These are phyloP conservation scores for Carex pumila DNA, from an alignment of 176 grass and related monocot genomes.

Conservation along the genomic window DNA sequence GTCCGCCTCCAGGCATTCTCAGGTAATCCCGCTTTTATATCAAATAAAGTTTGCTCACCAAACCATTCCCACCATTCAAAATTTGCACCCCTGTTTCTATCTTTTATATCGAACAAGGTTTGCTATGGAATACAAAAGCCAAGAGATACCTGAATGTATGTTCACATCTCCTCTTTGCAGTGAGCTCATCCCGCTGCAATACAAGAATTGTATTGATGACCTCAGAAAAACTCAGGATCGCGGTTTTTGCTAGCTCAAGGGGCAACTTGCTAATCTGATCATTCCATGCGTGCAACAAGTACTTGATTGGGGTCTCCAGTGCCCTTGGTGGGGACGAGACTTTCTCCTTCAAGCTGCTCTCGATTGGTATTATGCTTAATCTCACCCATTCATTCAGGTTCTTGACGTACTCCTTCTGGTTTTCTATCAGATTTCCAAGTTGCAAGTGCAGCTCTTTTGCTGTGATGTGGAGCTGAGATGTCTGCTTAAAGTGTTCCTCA, in stretches of 20 bases:
- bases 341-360: constrained; percentile 81
- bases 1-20: not conserved
- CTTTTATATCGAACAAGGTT: not conserved
- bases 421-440: constrained; percentile 55
- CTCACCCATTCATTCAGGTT: constrained; percentile 79
- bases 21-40: not conserved
- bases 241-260: constrained; percentile 53
- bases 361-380: constrained; percentile 80
- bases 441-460: constrained; percentile 65
- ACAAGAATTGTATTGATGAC: constrained; percentile 46
- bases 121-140: not conserved
- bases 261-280: constrained; percentile 75
- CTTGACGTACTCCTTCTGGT: constrained; percentile 79
- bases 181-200: constrained; percentile 63
- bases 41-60: not conserved
- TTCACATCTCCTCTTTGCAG: constrained; percentile 53
- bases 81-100: not conserved
- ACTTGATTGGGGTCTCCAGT: constrained; percentile 54
- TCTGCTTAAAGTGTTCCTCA: constrained; percentile 46
- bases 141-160: constrained; percentile 16
- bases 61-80: not conserved
- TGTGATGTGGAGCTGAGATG: constrained; percentile 47
- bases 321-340: constrained; percentile 67
- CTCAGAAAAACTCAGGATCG: constrained; percentile 68
- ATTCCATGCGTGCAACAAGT: constrained; percentile 71